These are phyloP conservation scores for Arthromyces matolae DNA, from an alignment of 768 basidiomycete species.

Conservation along the genomic window DNA sequence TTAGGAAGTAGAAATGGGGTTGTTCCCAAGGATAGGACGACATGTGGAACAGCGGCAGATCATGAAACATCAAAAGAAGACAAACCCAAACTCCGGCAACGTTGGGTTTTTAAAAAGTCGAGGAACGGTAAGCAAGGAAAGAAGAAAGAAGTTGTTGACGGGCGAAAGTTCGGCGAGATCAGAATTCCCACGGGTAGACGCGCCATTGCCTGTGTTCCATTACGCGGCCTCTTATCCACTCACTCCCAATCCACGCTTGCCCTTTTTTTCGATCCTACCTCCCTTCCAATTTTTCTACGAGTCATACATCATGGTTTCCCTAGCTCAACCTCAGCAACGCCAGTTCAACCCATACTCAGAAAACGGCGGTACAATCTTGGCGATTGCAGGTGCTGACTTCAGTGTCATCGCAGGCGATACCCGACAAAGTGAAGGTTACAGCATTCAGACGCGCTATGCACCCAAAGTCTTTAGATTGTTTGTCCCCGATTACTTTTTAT, in stretches of 20 bases:
- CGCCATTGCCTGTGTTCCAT: conserved; percentile 33
- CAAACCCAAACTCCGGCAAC: conserved; percentile 4
- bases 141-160: conserved; percentile 11
- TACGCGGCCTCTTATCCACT: conserved; percentile 40
- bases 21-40: conserved; percentile 2
- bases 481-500: conserved; percentile 27
- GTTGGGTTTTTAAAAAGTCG: conserved; percentile 6
- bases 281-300: conserved; percentile 12
- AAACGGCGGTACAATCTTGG: conserved; percentile 95
- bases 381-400: conserved; percentile 92
- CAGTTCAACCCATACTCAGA: conserved; percentile 87
- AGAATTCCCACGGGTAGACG: conserved; percentile 38
- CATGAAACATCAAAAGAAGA: conserved; percentile 13
- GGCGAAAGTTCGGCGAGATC: conserved; percentile 37
- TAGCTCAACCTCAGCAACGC: conserved; percentile 45
- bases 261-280: conserved; percentile 18
- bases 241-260: conserved; percentile 27
- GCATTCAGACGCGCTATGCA: conserved; percentile 95
- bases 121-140: conserved; percentile 5
- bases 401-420: conserved; percentile 96
- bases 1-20: conserved; percentile 45
- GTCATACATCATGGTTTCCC: conserved; percentile 34
- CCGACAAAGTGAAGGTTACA: conserved; percentile 94
- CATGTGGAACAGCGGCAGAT: conserved; percentile 10
- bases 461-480: conserved; percentile 93